Evolutionary conservation across 345 rosid species (phyloP).

Genomic region (Limnanthes douglasii): DNA sequence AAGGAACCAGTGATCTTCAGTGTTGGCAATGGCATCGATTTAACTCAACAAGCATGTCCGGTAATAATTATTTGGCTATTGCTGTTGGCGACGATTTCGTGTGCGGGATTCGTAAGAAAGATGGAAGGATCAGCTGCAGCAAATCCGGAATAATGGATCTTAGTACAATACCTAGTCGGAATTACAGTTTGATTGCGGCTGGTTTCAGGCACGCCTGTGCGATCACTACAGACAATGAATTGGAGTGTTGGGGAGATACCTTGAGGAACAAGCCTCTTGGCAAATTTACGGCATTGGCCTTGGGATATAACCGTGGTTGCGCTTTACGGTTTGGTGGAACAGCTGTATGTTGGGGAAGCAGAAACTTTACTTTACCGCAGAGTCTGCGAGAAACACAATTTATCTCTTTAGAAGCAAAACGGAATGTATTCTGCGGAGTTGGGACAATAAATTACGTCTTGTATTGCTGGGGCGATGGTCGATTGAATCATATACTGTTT

Average conservation of each 20-base stretch:
- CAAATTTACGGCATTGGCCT: slow-evolving; percentile 28
- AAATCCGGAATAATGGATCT: not conserved
- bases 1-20: slow-evolving; percentile 12
- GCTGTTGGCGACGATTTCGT: slow-evolving; percentile 40
- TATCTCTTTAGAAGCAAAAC: slow-evolving; percentile 33
- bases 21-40: slow-evolving; percentile 45
- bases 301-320: slow-evolving; percentile 50
- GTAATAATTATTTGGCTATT: slow-evolving; percentile 9
- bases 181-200: slow-evolving; percentile 24
- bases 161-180: not conserved
- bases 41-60: not conserved
- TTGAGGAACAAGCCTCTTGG: slow-evolving; percentile 7
- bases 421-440: slow-evolving; percentile 50
- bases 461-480: slow-evolving; percentile 49
- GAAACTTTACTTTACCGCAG: slow-evolving; percentile 29
- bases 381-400: slow-evolving; percentile 12
- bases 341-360: slow-evolving; percentile 54
- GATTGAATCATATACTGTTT: slow-evolving; percentile 26
- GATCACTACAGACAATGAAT: slow-evolving; percentile 5
- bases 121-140: slow-evolving; percentile 14
- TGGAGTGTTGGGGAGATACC: slow-evolving; percentile 44
- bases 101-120: slow-evolving; percentile 29
- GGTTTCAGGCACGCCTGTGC: slow-evolving; percentile 54
- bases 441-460: slow-evolving; percentile 13
- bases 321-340: slow-evolving; percentile 21